Base-by-base conservation (phyloP, 116 monocot species). In the Cymodocea nodosa region DNA sequence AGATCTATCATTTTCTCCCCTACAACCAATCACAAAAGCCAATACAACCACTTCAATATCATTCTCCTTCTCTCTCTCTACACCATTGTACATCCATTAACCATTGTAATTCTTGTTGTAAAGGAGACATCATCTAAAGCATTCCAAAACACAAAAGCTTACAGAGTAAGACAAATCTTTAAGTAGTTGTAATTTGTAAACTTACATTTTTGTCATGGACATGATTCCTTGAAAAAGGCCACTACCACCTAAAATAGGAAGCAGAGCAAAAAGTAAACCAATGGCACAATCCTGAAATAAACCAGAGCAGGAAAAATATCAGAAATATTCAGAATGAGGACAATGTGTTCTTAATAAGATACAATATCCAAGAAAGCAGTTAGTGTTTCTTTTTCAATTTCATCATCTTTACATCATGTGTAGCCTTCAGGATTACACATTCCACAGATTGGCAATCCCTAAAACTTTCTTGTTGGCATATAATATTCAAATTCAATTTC, bases 241-340 rank as follows among this genome's bases (percentile, higher is more conserved):
- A 76, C 84, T 82, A 34, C 89, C 89, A 58, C 89, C 93, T 62
- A 93, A 73, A 67, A 86, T 80, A 56, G 89, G 85, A 74, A 89
- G 89, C 36, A 89, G 75, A 74, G 93, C 89, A 84, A 93, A 93
- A 35, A 89, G 76, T 67, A 93, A 78, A 52, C 93, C 89, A 62
- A 93, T 86, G 20, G 89, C 89, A 77, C 89, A 93, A 75, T 93
- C 93, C 93, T 93, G 93, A 68, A 74, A 72, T 40, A 61, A 70
- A 62, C 12, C 35, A 71, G 4, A 56, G 18, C n/a, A 68, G 66
- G 2, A 39, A 23, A 52, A 39, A 34, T 49, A 65, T 51, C 20
- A 19, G 44, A 65, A 1, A 65, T 65, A 65, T 17, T 23, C 20
- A 18, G 18, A 48, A 64, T 14, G 12, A 62, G 16, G 4, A 16